Evolutionary conservation across 2,329 filamentous ascomycete species (phyloP), one percentile per base, ranked within the genome.

Genomic region (Cephalotrichum gorgonifer): DNA sequence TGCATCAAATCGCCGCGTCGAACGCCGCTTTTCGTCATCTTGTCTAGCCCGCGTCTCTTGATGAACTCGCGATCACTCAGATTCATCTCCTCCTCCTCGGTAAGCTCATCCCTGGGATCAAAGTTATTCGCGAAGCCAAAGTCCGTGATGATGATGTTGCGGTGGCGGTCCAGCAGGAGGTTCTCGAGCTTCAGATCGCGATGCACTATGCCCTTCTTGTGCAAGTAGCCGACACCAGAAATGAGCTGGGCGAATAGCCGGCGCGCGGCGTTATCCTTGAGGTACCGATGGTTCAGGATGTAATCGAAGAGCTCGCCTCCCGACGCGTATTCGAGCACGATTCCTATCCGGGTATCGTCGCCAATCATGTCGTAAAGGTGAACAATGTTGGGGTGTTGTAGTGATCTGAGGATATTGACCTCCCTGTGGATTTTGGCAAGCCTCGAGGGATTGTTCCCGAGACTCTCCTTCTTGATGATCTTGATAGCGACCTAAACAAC

Each of bases 51-150:
- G 70, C 86, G 76, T 47, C 83, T 77, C 70, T 91, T 91, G 53
- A 97, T 85, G 61, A 84, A 93, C 17, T 96, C 90, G 55, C 88
- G 86, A 61, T 95, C 91, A 25, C 80, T 78, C 22, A 98, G 71
- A 54, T 89, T 87, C 59, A 88, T 79, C 66, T 97, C 93, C 55
- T 96, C 86, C 51, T 96, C 90, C 52, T 95, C 88, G 4, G 79
- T 81, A 35, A 98, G 75, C 63, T 96, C 89, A 61, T 98, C 93
- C 31, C 74, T 70, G 0, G 93, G 81, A 61, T 96, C 86, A 62
- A 98, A 98, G 0, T 90, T 97, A 67, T 98, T 98, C 57, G 93
- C 93, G 64, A 98, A 98, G 17, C 93, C 93, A 67, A 98, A 98
- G 68, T 98, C 93, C 15, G 93, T 98, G 62, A 98, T 98, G 69